Percentiles rank a stretch among this genome's conserved stretches.
These are phyloP conservation scores for Plasmodium adleri DNA, from an alignment of 169 alveolate genomes.

Conservation along the genomic window DNA sequence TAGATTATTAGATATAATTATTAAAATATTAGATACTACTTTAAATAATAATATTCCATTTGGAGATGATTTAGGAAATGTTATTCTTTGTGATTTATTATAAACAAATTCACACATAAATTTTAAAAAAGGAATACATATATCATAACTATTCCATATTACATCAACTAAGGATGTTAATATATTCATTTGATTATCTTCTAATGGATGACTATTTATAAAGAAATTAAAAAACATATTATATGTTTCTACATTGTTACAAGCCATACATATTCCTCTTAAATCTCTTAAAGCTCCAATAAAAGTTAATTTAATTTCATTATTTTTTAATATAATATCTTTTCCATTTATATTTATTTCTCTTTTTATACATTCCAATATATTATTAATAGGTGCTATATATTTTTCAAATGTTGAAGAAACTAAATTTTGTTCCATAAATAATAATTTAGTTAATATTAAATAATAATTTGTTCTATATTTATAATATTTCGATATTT, in stretches of 20 bases:
- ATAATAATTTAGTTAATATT: constrained; percentile 91
- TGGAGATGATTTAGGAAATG: constrained; percentile 93
- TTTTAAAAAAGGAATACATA: constrained; percentile 92
- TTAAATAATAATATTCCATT: constrained; percentile 93
- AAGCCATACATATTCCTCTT: constrained; percentile 89
- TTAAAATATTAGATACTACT: constrained; percentile 90
- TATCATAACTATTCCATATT: constrained; percentile 93
- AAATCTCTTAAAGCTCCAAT: constrained; percentile 93
- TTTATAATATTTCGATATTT: constrained; percentile 86
- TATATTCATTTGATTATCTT: constrained; percentile 85
- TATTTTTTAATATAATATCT: constrained; percentile 74
- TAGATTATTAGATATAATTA: constrained; percentile 83
- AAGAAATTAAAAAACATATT: constrained; percentile 91
- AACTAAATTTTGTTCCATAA: constrained; percentile 88
- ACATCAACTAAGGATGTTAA: constrained; percentile 91
- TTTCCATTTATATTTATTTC: constrained; percentile 81
- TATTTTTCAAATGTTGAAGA: constrained; percentile 86
- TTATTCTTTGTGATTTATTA: constrained; percentile 91
- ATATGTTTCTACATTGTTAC: constrained; percentile 89
- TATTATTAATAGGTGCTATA: constrained; percentile 86
- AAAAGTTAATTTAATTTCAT: constrained; percentile 86
- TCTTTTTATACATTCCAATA: constrained; percentile 81
- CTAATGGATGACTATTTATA: constrained; percentile 90
- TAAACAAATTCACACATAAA: constrained; percentile 91
- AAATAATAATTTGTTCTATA: constrained; percentile 93